Conservation (phyloP, 192 early-diverging fungal species). For the Allomyces macrogynus region DNA sequence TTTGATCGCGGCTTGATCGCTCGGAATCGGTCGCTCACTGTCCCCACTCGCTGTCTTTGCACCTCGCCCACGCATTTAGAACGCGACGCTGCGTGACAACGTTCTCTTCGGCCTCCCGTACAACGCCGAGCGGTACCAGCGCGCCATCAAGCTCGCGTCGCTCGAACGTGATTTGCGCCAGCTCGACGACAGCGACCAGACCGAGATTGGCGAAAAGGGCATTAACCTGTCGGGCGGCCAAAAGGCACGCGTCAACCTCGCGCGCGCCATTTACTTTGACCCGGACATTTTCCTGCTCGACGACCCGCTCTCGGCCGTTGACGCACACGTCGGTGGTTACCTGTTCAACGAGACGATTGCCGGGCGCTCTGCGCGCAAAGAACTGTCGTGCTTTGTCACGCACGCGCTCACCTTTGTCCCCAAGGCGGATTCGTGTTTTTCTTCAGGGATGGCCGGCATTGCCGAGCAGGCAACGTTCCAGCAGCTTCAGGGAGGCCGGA, state of each 20-base stretch:
- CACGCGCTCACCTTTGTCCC: constrained; percentile 59
- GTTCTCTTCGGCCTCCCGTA: constrained; percentile 48
- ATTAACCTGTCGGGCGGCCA: constrained; percentile 86
- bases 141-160: constrained; percentile 44
- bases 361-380: constrained; percentile 6
- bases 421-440: constrained; percentile 49
- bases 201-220: constrained; percentile 68
- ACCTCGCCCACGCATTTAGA: constrained; percentile 34
- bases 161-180: constrained; percentile 45
- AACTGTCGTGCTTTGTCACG: constrained; percentile 12
- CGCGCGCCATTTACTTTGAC: constrained; percentile 53
- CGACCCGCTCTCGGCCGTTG: constrained; percentile 73
- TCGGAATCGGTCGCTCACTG: too few species aligned
- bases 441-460: constrained; percentile 49
- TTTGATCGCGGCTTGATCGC: too few species aligned
- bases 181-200: constrained; percentile 44
- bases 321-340: constrained; percentile 41
- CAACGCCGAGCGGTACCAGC: constrained; percentile 36
- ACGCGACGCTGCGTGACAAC: constrained; percentile 40
- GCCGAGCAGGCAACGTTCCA: constrained; percentile 43
- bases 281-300: constrained; percentile 63
- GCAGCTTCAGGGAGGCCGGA: constrained; percentile 45
- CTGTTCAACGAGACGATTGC: constrained; percentile 17
- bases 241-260: constrained; percentile 39
- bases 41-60: background rate